These are phyloP conservation scores for Paratinospora sagittata DNA, from an alignment of 164 flowering plant species.

Conservation along the genomic window DNA sequence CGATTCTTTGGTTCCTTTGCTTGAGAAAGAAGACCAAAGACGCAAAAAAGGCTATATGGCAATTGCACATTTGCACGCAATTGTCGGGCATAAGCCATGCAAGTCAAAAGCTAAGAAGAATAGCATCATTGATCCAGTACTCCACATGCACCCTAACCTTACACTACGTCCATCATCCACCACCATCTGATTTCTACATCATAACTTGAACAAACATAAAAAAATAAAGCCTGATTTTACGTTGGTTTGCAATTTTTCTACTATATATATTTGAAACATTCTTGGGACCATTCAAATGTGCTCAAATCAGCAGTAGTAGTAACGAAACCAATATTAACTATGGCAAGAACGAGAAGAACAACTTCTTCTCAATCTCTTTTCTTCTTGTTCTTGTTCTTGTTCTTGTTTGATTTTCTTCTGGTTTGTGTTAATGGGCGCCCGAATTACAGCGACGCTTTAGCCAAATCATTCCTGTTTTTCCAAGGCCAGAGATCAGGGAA, in stretches of 20 bases:
- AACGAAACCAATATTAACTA: neutral
- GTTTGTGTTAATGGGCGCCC: constrained; percentile 32
- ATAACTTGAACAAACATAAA: neutral
- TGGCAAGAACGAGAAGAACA: constrained; percentile 10
- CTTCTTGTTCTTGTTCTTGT: constrained; percentile 4
- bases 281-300: neutral
- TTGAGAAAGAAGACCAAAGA: neutral
- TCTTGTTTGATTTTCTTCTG: constrained; percentile 3
- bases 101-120: neutral
- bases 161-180: neutral
- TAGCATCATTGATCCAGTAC: no score
- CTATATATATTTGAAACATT: neutral
- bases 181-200: neutral
- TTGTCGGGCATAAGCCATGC: constrained; percentile 18
- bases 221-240: constrained; percentile 20
- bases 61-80: constrained; percentile 5
- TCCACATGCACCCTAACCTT: neutral
- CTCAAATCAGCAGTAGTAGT: no score
- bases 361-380: constrained; percentile 8
- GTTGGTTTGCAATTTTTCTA: constrained; percentile 1
- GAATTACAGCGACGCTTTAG: constrained; percentile 61
- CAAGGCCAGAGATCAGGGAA: constrained; percentile 82
- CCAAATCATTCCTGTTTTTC: constrained; percentile 65
- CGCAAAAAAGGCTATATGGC: neutral
- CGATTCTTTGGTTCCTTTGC: constrained; percentile 2